Evolutionary conservation across 208 protist genomes (phyloP).

Genomic region (Strigomonas culicis): DNA sequence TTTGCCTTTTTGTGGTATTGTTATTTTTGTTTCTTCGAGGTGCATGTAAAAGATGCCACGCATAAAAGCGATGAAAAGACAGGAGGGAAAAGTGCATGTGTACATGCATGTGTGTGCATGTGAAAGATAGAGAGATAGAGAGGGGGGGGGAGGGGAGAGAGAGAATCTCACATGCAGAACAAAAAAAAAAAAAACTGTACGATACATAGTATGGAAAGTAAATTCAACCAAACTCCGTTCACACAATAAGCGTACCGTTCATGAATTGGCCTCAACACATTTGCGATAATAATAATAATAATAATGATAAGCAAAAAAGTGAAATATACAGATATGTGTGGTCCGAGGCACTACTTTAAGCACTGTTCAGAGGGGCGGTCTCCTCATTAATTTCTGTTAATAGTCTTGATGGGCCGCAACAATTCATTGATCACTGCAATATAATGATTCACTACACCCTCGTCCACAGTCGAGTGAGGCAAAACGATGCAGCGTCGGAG

Average conservation of each 20-base stretch:
- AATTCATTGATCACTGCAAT: background rate
- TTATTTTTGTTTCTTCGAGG: too few species aligned
- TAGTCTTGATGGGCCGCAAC: too few species aligned
- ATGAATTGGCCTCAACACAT: too few species aligned
- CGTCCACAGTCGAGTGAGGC: slow-evolving; percentile 25
- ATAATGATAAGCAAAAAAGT: slow-evolving; percentile 9
- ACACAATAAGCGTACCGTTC: too few species aligned
- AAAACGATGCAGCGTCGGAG: slow-evolving; percentile 37
- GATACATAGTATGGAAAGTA: slow-evolving; percentile 15
- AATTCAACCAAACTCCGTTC: background rate
- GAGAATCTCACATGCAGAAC: background rate
- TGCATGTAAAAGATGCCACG: background rate
- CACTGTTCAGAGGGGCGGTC: too few species aligned
- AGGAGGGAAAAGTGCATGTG: background rate
- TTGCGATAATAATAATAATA: slow-evolving; percentile 13
- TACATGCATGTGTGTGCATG: background rate
- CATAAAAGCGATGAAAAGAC: background rate
- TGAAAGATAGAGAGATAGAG: slow-evolving; percentile 9
- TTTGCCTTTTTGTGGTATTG: too few species aligned
- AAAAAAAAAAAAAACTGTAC: slow-evolving; percentile 11
- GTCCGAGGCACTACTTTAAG: too few species aligned
- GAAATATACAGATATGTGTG: background rate
- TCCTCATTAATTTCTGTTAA: too few species aligned
- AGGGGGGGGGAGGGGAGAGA: background rate
- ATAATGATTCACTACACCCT: background rate